Conservation (phyloP, 345 rosid genomes). For the Brassica cretica region DNA sequence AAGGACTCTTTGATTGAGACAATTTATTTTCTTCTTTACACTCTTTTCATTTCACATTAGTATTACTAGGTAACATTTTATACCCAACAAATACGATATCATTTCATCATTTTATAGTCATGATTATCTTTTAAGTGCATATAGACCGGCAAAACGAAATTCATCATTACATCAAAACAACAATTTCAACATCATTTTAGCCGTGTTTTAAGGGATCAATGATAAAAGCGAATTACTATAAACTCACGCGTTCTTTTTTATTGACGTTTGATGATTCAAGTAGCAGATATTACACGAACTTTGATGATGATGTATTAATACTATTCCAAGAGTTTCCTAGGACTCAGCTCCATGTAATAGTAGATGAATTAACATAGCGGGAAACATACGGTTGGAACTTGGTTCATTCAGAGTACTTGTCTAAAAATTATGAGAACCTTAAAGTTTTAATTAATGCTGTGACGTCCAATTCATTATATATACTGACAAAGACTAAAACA, state of each 20-base stretch:
- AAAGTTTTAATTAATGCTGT: neutral
- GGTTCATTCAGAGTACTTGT: neutral
- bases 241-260: constrained; percentile 35
- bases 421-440: neutral
- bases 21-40: constrained; percentile 23
- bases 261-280: constrained; percentile 32
- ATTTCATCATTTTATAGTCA: constrained; percentile 30
- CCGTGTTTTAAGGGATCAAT: constrained; percentile 40
- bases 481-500: neutral
- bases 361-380: neutral
- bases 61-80: constrained; percentile 11
- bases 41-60: constrained; percentile 30
- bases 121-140: constrained; percentile 38
- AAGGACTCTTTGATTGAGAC: constrained; percentile 22
- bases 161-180: constrained; percentile 38
- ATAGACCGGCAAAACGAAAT: constrained; percentile 37
- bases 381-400: neutral
- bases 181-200: constrained; percentile 40
- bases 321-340: neutral
- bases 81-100: constrained; percentile 28
- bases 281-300: constrained; percentile 12
- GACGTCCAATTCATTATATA: neutral
- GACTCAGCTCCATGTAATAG: neutral
- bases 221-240: constrained; percentile 16
- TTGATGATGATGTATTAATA: neutral